Evolutionary conservation across 1,284 basidiomycete species (phyloP), one percentile per base, ranked within the genome.

Genomic region (Malassezia equina): DNA sequence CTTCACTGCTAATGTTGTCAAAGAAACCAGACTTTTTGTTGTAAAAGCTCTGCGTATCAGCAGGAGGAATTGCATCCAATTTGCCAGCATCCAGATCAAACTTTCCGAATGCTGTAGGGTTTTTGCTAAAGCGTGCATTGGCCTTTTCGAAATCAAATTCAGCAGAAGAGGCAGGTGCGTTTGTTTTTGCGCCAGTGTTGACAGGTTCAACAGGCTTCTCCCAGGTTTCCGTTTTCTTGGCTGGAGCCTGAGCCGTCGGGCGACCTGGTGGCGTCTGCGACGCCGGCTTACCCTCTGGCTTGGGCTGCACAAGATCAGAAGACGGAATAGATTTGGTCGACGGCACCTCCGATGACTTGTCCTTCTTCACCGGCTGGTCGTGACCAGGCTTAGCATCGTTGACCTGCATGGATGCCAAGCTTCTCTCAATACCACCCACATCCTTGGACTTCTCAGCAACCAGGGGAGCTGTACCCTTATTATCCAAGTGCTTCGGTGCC

Each of bases 71-170:
- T 3, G 68, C 44, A 13, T 67, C 63, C n/a, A 73, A 49, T 50
- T 62, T 50, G 49, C 24, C 57, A 54, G 17, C 27, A 39, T 39
- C 44, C 23, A 27, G 29, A 8, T 32, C 40, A 23, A 17, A 29
- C 6, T 41, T 4, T 19, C 50, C 25, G 1, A 36, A 17, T 11
- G 40, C 29, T 17, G 31, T 33, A 13, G 33, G 52, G 4, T 41
- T 45, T 55, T 71, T 71, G 32, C 56, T 50, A 54, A 74, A 74
- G 48, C 63, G 65, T 19, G 70, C 69, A 53, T 74, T 74, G 19
- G 70, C 69, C 6, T 52, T 61, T 51, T 67, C 71, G 46, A 74
- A 74, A 45, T 74, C 71, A 33, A 66, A 74, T 32, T 74, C 71
- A 13, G 51, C 48, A 44, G 60, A 55, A 3, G 67, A 67, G 40